phyloP scores from a whole-genome alignment of 2,329 filamentous ascomycete genomes.

The Talaromyces funiculosus region DNA sequence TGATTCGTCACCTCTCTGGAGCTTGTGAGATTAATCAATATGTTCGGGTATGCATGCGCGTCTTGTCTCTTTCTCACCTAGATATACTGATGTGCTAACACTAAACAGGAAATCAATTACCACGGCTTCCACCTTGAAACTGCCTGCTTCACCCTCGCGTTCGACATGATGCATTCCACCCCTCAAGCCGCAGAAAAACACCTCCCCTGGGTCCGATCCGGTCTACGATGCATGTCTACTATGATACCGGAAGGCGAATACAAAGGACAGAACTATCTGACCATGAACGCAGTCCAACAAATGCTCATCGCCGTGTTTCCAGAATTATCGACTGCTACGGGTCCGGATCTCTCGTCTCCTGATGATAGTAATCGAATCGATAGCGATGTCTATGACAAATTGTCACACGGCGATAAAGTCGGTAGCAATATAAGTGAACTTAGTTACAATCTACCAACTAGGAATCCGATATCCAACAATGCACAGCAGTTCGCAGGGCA shows the following conservation, averaged over 20 bases:
- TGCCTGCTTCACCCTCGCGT: conserved; percentile 38
- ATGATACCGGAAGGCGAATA: conserved; percentile 29
- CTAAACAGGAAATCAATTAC: conserved; percentile 38
- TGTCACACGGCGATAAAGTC: neutral
- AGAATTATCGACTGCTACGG: conserved; percentile 25
- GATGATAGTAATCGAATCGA: neutral
- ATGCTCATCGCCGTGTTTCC: conserved; percentile 28
- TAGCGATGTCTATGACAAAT: neutral
- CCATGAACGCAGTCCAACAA: conserved; percentile 29
- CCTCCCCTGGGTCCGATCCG: conserved; percentile 40
- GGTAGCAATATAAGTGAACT: neutral
- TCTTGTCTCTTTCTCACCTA: neutral
- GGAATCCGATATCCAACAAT: neutral
- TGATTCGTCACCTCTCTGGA: conserved; percentile 38
- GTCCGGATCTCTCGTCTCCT: neutral
- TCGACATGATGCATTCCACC: conserved; percentile 39
- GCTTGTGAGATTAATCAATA: conserved; percentile 37
- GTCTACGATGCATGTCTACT: conserved; percentile 31
- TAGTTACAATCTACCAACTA: neutral
- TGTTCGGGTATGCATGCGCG: conserved; percentile 36
- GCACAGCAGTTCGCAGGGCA: neutral
- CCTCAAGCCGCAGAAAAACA: conserved; percentile 32
- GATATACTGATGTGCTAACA: neutral
- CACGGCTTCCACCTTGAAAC: conserved; percentile 43
- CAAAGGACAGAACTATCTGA: conserved; percentile 18